These are phyloP conservation scores for Phytopythium mirpurense DNA, from an alignment of 352 stramenopile species.

Conservation along the genomic window DNA sequence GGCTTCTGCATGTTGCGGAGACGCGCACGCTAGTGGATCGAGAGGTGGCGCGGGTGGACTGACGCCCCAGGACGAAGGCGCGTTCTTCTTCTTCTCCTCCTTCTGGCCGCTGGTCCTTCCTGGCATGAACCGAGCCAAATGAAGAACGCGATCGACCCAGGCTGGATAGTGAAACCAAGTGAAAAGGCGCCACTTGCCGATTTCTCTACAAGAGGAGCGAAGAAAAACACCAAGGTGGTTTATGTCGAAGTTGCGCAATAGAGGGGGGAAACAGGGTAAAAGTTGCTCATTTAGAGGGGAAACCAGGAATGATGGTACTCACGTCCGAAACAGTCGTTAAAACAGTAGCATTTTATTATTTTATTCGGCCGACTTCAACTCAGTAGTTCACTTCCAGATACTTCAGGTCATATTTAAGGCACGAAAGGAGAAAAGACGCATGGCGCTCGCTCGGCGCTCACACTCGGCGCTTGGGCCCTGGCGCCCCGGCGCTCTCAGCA, in stretches of 20 bases:
- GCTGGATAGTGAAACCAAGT: constrained; percentile 3
- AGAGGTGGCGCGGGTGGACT: background rate
- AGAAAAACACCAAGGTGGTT: too few relatives aligned
- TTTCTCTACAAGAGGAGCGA: constrained; percentile 2
- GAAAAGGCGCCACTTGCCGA: background rate
- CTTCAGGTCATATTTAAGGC: too few relatives aligned
- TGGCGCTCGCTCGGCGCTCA: too few relatives aligned
- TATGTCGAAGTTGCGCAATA: constrained; percentile 8
- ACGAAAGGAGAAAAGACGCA: too few relatives aligned
- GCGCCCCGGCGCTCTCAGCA: constrained; percentile 35
- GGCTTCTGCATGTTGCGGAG: background rate
- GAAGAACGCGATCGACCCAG: background rate
- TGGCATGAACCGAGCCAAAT: background rate
- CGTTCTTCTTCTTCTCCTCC: background rate
- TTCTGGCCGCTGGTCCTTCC: background rate
- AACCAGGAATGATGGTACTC: background rate
- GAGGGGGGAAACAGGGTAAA: background rate
- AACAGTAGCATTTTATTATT: background rate
- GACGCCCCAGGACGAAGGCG: background rate
- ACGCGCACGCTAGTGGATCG: background rate
- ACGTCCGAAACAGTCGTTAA: too few relatives aligned
- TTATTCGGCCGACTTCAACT: too few relatives aligned
- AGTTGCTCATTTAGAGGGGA: background rate
- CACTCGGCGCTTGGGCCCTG: too few relatives aligned
- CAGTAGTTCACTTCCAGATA: too few relatives aligned